These are phyloP conservation scores for Vitis hybrid DNA, from an alignment of 177 flowering plant genomes.

Conservation along the genomic window DNA sequence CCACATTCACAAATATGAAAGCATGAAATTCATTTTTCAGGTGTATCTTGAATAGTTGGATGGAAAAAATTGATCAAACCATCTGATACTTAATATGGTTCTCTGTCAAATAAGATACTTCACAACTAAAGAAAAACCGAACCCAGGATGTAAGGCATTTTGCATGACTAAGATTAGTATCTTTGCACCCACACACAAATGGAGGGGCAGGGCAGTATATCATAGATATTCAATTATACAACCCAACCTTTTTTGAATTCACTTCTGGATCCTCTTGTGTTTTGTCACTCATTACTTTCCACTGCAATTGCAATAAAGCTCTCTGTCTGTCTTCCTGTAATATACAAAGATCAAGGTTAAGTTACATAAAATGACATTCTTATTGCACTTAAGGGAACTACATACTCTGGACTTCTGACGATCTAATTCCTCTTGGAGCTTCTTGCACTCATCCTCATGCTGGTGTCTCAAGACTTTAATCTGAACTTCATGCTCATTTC, in stretches of 20 bases:
- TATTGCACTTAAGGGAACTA: neutral
- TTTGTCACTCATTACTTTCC: slow-evolving; percentile 83
- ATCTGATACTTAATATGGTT: no score
- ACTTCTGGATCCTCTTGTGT: slow-evolving; percentile 86
- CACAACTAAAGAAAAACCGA: no score
- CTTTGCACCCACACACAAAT: no score
- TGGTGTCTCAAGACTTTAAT: slow-evolving; percentile 58
- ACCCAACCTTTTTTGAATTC: slow-evolving; percentile 65
- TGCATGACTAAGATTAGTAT: no score
- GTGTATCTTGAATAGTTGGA: no score
- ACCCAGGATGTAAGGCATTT: no score
- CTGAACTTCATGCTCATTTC: slow-evolving; percentile 76
- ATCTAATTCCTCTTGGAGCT: slow-evolving; percentile 76
- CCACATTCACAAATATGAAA: no score
- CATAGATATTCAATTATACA: neutral
- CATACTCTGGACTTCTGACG: slow-evolving; percentile 74
- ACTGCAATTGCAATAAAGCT: slow-evolving; percentile 81
- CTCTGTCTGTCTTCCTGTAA: slow-evolving; percentile 90
- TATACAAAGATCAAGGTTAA: slow-evolving; percentile 8
- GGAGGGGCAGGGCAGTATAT: neutral
- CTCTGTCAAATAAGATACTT: no score
- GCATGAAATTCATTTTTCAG: no score
- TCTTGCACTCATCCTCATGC: slow-evolving; percentile 71
- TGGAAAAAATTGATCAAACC: no score
- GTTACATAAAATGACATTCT: neutral